Evolutionary conservation across 805 yeast genomes (phyloP).

Genomic region (Starmerella scarabaei): DNA sequence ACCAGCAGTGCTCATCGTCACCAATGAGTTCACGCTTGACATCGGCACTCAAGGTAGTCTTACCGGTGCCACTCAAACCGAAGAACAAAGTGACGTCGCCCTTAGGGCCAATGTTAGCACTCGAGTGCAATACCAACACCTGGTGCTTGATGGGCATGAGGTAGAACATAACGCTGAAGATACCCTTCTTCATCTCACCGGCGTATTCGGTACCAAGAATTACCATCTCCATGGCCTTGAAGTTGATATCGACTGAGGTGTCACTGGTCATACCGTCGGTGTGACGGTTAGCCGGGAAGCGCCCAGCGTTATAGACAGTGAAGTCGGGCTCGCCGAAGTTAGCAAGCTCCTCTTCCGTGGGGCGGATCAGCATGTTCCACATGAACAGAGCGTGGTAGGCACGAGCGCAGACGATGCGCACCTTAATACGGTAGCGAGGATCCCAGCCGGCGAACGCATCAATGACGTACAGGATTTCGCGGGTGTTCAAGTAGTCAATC

Average conservation of each 20-base stretch:
- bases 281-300: constrained; percentile 93
- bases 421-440: constrained; percentile 91
- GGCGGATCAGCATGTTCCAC: constrained; percentile 96
- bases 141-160: constrained; percentile 90
- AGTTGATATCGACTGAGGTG: constrained; percentile 91
- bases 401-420: constrained; percentile 91
- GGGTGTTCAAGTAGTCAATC: constrained; percentile 87
- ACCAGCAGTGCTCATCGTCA: constrained; percentile 99
- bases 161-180: constrained; percentile 97
- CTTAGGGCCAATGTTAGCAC: constrained; percentile 78
- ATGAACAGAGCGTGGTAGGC: constrained; percentile 97
- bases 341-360: constrained; percentile 75
- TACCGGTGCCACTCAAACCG: constrained; percentile 96
- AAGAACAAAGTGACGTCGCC: constrained; percentile 91
- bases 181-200: constrained; percentile 99
- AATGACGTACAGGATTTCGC: constrained; percentile 83
- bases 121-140: constrained; percentile 86
- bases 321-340: constrained; percentile 95
- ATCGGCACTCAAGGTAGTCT: constrained; percentile 93
- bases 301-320: constrained; percentile 97
- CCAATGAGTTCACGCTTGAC: constrained; percentile 89
- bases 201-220: constrained; percentile 98
- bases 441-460: constrained; percentile 99
- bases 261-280: constrained; percentile 96
- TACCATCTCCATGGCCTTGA: constrained; percentile 97